Evolutionary conservation across 805 yeast species (phyloP), one percentile per base, ranked within the genome.

Genomic region (Nadsonia fulvescens): DNA sequence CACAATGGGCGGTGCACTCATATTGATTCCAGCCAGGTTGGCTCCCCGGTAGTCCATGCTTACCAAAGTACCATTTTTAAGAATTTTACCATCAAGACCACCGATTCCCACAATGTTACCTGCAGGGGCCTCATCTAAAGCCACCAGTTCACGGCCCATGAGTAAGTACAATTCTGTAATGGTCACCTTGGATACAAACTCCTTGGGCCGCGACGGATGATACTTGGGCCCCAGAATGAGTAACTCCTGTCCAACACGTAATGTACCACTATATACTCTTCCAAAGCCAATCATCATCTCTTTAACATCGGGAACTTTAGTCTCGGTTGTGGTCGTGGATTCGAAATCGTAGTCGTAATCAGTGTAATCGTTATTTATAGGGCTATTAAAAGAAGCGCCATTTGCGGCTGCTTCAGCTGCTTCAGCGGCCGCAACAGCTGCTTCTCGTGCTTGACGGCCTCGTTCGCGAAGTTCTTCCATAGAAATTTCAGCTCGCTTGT

Each of bases 51-150:
- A 46, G 2, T 61, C 63, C 0, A 66, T 58, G 24, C 70, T 58
- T 5, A 77, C 58, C 25, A 81, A 46, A 0, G 98, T 83, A 26
- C 93, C 98, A 42, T 72, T 78, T 45, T 89, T 89, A 37, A 86
- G 49, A 16, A 89, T 62, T 28, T 68, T 69, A 5, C 77, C 78
- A 3, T 75, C 93, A 12, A 89, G 58, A 0, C 98, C 96, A 18
- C 82, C 86, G 25, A 89, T 73, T 26, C 95, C 99, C 5, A 79
- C 91, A 33, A 89, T 81, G 38, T 77, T 81, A 16, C 99, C 99
- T 1, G 95, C 86, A 2, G 93, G 93, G 4, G 86, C 93, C 10
- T 61, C 61, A 22, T 72, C 63, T 35, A 89, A 56, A 3, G 83
- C 61, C 2, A 82, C 68, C 18, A 86, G 53, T 32, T 89, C 95